Evolutionary conservation across 2,329 filamentous ascomycete genomes (phyloP), one percentile per base, ranked within the genome.

Genomic region (Talaromyces sp.): DNA sequence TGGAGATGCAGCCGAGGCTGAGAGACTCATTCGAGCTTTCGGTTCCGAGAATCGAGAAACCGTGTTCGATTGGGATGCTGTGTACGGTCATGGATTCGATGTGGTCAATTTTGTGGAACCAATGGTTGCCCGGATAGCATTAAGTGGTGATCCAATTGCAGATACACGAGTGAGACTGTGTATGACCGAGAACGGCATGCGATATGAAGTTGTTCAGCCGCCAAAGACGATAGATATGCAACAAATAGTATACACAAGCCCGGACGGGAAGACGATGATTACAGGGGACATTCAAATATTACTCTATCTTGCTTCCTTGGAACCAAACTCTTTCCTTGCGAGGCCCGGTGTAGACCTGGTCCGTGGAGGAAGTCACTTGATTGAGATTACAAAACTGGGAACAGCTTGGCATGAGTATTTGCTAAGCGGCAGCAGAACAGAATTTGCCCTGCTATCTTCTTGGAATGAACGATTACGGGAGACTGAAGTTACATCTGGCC

Each of bases 31-130:
- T 41, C 79, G 78, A 56, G 90, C 89, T 0, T 97, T 99, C 73
- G 89, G 91, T 0, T 80, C 80, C 15, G 94, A 99, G 77, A 99
- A 99, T 67, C 86, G 89, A 58, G 77, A 81, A 4, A 79, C 78
- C 0, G 78, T 82, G 1, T 91, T 94, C 62, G 78, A 84, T 2
- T 96, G 93, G 93, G 77, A 86, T 4, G 75, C 75, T 0, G 74
- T 81, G 22, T 99, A 99, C 67, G 92, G 91, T 0, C 64, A 68
- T 0, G 94, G 94, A 0, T 96, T 91, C 63, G 89, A 99, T 67
- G 90, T 96, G 9, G 74, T 80, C 53, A 79, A 80, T 59, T 78
- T 79, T 65, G 70, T 75, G 17, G 76, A 74, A 3, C 62, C 68
- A 2, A 63, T 65, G n/a, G 61, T 69, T 8, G 65, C 67, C 1